Percentiles rank a stretch among this genome's conserved stretches.
Conservation (phyloP, 169 alveolate species). For the Plasmodium gonderi region DNA sequence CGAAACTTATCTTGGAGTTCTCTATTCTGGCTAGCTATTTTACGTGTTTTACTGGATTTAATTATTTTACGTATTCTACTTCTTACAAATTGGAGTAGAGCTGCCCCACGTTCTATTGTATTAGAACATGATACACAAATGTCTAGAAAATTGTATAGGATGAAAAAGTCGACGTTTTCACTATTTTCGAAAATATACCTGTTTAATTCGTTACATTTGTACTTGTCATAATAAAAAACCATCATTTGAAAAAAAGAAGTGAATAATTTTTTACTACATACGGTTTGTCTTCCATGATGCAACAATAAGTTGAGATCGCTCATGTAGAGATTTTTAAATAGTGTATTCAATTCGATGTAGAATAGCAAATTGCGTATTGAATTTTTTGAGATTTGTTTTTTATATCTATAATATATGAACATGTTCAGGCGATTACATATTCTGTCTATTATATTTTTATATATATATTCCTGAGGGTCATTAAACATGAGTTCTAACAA, state of each 20-base stretch:
- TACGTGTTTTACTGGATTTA: background rate
- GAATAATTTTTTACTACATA: background rate
- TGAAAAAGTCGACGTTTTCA: background rate
- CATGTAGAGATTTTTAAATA: constrained; percentile 33
- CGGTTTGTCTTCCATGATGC: background rate
- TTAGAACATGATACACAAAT: constrained; percentile 25
- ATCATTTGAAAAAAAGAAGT: constrained; percentile 15
- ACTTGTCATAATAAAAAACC: constrained; percentile 1
- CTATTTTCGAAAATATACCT: constrained; percentile 8
- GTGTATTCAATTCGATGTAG: background rate
- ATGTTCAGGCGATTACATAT: constrained; percentile 10
- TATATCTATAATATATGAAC: constrained; percentile 26
- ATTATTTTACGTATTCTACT: background rate
- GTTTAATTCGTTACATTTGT: constrained; percentile 36
- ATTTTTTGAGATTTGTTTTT: constrained; percentile 22
- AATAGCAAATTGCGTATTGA: constrained; percentile 7
- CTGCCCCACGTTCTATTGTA: constrained; percentile 5
- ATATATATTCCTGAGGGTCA: constrained; percentile 53
- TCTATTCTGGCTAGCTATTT: too few species aligned
- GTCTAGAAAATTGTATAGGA: constrained; percentile 9
- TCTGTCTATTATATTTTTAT: constrained; percentile 12
- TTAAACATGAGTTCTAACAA: constrained; percentile 22
- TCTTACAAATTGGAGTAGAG: constrained; percentile 13
- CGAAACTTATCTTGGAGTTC: background rate
- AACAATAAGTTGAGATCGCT: background rate